Conservation (phyloP, 805 yeast species). For the Ogataea minuta region DNA sequence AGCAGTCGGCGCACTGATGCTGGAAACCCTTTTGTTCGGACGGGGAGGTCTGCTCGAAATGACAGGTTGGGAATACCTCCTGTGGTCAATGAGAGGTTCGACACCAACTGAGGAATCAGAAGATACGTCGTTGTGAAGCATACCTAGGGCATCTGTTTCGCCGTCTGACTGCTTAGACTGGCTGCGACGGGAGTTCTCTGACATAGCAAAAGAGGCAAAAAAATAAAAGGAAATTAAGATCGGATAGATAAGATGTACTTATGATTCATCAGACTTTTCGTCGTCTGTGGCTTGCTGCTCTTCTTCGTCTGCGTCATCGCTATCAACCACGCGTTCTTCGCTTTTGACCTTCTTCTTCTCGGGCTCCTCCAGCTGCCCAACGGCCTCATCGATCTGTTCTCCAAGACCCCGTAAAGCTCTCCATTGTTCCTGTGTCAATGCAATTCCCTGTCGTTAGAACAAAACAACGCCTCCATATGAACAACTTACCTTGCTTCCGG, state of each 20-base stretch:
- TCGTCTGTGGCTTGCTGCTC: constrained; percentile 26
- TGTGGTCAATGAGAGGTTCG: constrained; percentile 29
- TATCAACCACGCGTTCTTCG: constrained; percentile 29
- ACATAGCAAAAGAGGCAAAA: constrained; percentile 8
- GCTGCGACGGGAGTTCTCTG: constrained; percentile 14
- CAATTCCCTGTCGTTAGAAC: constrained; percentile 43
- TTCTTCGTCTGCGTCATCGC: constrained; percentile 14
- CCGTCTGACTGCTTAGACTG: constrained; percentile 14
- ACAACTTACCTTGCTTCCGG: constrained; percentile 65
- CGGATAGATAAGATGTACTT: constrained; percentile 6
- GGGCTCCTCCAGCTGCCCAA: constrained; percentile 27
- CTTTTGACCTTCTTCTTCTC: constrained; percentile 16
- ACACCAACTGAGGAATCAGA: constrained; percentile 19
- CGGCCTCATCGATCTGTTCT: constrained; percentile 50
- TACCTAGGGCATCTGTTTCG: constrained; percentile 31
- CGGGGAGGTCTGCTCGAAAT: not conserved
- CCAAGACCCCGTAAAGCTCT: constrained; percentile 42
- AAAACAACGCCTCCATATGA: not conserved
- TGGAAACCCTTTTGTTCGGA: constrained; percentile 2
- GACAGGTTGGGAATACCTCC: constrained; percentile 12
- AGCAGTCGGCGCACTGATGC: constrained; percentile 8
- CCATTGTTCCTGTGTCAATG: constrained; percentile 60
- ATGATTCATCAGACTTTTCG: constrained; percentile 16
- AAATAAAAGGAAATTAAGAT: constrained; percentile 3
- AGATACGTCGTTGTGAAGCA: constrained; percentile 27